Evolutionary conservation across 345 rosid species (phyloP), one percentile per base, ranked within the genome.

Genomic region (Carallia pectinifolia): DNA sequence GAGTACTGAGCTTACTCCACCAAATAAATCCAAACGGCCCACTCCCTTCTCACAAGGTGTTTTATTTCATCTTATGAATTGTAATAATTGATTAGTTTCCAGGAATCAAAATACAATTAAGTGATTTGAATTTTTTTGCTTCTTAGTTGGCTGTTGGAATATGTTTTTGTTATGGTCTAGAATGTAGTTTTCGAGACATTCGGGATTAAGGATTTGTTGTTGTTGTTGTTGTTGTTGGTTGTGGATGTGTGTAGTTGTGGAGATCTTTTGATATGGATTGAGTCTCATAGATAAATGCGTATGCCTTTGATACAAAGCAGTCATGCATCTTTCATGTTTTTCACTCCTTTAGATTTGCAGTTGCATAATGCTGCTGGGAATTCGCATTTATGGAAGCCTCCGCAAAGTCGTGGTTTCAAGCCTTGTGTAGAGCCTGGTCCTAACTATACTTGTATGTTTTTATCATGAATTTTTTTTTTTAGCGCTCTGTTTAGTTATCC

Each of bases 301-400:
- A 36, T 34, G 54, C 39, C 6, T 50, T 59, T 38, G 19, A 40
- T 48, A 55, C 82, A 73, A 61, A 78, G 72, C 73, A 86, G 85
- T 89, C 89, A 84, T 85, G 89, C 81, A 68, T 85, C 87, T 87
- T 86, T 81, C 89, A 81, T 81, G 85, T 85, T 78, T 88, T 87
- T 85, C 85, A 93, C 79, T 85, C 82, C 78, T 86, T 89, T 86
- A 89, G 88, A 74, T 86, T 85, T 90, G 60, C 97, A 90, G 97
- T 88, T 85, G 85, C 83, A 76, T 76, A 83, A 77, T 47, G 73
- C 80, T 29, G 82, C 72, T 65, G 78, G 74, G 76, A 80, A 56
- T 76, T 62, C 68, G 66, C 81, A 85, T 71, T 75, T 92, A 60
- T 92, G 98, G 99, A 92, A 83, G 84, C 82, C 81, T 67, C 97